Percentiles rank a stretch among this genome's conserved stretches.
Evolutionary conservation across 768 basidiomycete genomes (phyloP).

Genomic region (Xanthoconium stramineum): DNA sequence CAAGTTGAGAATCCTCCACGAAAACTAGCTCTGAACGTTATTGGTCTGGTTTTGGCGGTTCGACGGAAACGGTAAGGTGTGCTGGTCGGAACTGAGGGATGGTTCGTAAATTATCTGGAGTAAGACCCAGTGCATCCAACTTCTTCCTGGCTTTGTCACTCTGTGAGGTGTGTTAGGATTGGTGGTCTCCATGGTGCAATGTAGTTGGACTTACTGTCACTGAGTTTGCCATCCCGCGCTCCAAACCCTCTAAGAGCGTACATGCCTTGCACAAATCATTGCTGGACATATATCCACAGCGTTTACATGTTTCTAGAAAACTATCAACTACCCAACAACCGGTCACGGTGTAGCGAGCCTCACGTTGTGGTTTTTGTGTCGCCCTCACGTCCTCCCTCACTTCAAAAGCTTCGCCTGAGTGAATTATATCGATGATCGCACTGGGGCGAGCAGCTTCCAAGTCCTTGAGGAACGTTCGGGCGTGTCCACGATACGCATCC

Average conservation of each 20-base stretch:
- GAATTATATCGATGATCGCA: conserved; percentile 96
- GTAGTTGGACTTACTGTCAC: conserved; percentile 49
- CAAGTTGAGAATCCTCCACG: not conserved
- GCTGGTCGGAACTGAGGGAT: conserved; percentile 67
- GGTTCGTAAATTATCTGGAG: conserved; percentile 67
- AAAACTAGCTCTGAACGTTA: not conserved
- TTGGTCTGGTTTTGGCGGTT: conserved; percentile 26
- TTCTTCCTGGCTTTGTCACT: conserved; percentile 66
- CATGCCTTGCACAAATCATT: conserved; percentile 98
- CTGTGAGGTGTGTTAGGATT: conserved; percentile 35
- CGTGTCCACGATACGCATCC: conserved; percentile 97
- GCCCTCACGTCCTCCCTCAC: conserved; percentile 82
- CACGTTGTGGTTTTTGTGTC: conserved; percentile 81
- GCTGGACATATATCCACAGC: conserved; percentile 95
- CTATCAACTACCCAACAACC: not conserved
- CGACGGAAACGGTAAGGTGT: conserved; percentile 40
- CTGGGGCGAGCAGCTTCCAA: conserved; percentile 91
- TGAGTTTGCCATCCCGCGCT: conserved; percentile 70
- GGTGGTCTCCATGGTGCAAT: not conserved
- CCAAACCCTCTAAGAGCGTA: conserved; percentile 84
- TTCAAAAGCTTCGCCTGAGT: conserved; percentile 92
- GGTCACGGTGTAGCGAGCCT: conserved; percentile 28
- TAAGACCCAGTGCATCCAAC: conserved; percentile 54
- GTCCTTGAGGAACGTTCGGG: conserved; percentile 91
- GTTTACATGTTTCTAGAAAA: conserved; percentile 74